Percentiles rank a stretch among this genome's conserved stretches.
phyloP scores from a whole-genome alignment of 2,329 filamentous ascomycete species.

The Sporothrix brunneoviolacea region DNA sequence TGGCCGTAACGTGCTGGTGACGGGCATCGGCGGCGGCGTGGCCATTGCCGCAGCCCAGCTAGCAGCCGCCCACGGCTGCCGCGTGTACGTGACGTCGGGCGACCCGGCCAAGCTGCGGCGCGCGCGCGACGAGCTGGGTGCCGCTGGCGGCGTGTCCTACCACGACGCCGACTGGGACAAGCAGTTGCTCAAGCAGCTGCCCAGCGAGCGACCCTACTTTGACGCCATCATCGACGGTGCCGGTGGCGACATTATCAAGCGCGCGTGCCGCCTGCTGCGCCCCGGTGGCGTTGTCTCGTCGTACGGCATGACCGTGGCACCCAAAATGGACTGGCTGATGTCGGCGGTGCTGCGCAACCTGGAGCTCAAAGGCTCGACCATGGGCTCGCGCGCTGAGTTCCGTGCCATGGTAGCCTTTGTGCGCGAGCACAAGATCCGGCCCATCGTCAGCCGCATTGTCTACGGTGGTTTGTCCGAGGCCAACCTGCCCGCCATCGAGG shows the following conservation, averaged over 20 bases:
- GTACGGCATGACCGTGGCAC: slow-evolving; percentile 86
- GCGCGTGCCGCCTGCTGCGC: slow-evolving; percentile 63
- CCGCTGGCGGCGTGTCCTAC: slow-evolving; percentile 75
- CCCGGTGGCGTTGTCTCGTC: slow-evolving; percentile 73
- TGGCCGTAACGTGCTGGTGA: slow-evolving; percentile 74
- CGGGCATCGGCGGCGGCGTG: slow-evolving; percentile 89
- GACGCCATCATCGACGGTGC: slow-evolving; percentile 90
- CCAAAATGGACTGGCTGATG: slow-evolving; percentile 85
- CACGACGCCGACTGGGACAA: slow-evolving; percentile 75
- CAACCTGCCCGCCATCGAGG: slow-evolving; percentile 71
- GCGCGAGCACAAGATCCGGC: slow-evolving; percentile 61
- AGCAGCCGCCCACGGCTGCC: slow-evolving; percentile 64
- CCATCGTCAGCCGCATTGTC: slow-evolving; percentile 68
- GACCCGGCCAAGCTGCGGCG: slow-evolving; percentile 67
- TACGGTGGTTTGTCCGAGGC: slow-evolving; percentile 53
- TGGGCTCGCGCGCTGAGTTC: slow-evolving; percentile 88
- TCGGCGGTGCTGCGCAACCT: slow-evolving; percentile 78
- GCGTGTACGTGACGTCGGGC: slow-evolving; percentile 76
- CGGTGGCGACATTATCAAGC: slow-evolving; percentile 74
- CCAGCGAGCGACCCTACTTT: slow-evolving; percentile 58
- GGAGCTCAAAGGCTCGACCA: slow-evolving; percentile 78
- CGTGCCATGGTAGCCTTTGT: slow-evolving; percentile 78
- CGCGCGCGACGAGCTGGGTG: slow-evolving; percentile 63
- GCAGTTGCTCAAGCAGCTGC: slow-evolving; percentile 57
- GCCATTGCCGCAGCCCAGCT: slow-evolving; percentile 78